A percentile compares a stretch with the other conserved stretches of the same genome.
These are phyloP conservation scores for Penicillium expansum DNA, from an alignment of 2,329 filamentous ascomycete genomes.

Conservation along the genomic window DNA sequence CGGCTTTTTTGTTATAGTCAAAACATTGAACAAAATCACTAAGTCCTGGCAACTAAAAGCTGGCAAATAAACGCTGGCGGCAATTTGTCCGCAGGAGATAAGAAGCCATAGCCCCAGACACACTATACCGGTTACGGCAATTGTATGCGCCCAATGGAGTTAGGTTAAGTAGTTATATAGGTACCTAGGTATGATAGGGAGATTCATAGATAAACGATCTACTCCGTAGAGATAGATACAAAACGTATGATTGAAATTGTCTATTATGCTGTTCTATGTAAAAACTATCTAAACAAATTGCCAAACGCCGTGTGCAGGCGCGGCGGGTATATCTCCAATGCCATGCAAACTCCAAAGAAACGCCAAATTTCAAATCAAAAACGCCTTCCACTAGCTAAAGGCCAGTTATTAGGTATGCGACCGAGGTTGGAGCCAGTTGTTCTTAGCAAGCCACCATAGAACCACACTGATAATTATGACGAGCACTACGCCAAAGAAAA, in stretches of 20 bases:
- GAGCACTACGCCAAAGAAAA: constrained; percentile 29
- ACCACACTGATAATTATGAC: constrained; percentile 48
- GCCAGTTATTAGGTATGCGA: background rate
- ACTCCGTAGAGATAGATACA: background rate
- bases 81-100: background rate
- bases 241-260: background rate
- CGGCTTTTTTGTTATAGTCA: too few species aligned
- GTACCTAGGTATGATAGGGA: too few species aligned
- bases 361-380: background rate
- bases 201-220: background rate
- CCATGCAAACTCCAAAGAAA: background rate
- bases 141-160: background rate
- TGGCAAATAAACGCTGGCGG: too few species aligned
- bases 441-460: constrained; percentile 43
- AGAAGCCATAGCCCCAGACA: background rate
- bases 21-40: background rate
- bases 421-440: constrained; percentile 30
- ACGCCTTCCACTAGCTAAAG: too few species aligned
- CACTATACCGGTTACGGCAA: background rate
- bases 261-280: background rate
- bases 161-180: background rate
- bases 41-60: background rate
- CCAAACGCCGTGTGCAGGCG: constrained; percentile 2
- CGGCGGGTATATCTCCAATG: constrained; percentile 11
- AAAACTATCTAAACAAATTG: background rate